These are phyloP conservation scores for Phialophora verrucosa DNA, from an alignment of 2,329 filamentous ascomycete genomes.

Conservation along the genomic window DNA sequence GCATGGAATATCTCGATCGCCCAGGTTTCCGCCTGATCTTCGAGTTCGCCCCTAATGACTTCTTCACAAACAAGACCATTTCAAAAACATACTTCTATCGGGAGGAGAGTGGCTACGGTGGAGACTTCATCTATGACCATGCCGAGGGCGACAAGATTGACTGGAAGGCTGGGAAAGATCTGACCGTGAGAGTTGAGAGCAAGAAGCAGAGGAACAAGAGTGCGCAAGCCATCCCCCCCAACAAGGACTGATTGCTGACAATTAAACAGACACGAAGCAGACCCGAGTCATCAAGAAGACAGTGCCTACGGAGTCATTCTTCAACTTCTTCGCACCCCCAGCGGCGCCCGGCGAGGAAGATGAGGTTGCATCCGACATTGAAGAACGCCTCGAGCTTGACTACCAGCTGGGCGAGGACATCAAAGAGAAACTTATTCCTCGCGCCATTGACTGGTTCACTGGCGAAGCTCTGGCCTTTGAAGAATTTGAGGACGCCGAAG, in stretches of 20 bases:
- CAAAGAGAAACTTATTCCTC: slow-evolving; percentile 99
- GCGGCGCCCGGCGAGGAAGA: slow-evolving; percentile 77
- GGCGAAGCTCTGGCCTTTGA: slow-evolving; percentile 97
- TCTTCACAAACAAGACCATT: slow-evolving; percentile 95
- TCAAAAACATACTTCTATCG: slow-evolving; percentile 99
- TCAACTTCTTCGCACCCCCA: slow-evolving; percentile 98
- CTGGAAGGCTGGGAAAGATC: slow-evolving; percentile 90
- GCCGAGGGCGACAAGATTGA: slow-evolving; percentile 98
- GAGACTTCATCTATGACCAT: slow-evolving; percentile 99
- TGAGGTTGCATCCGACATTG: slow-evolving; percentile 84
- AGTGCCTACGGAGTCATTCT: slow-evolving; percentile 97
- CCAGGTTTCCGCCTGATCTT: slow-evolving; percentile 98
- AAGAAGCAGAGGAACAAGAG: slow-evolving; percentile 99
- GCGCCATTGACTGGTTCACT: slow-evolving; percentile 99
- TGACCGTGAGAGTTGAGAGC: slow-evolving; percentile 93
- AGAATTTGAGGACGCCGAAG: slow-evolving; percentile 84
- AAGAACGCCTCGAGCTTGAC: slow-evolving; percentile 96
- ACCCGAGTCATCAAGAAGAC: slow-evolving; percentile 99
- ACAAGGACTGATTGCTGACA: slow-evolving; percentile 32
- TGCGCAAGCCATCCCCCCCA: slow-evolving; percentile 55
- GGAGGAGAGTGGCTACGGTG: slow-evolving; percentile 96
- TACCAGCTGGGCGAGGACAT: slow-evolving; percentile 99
- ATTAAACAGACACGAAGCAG: slow-evolving; percentile 85
- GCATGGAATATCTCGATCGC: slow-evolving; percentile 99
- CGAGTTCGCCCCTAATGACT: slow-evolving; percentile 93